These are phyloP conservation scores for Halophytophthora polymorphica DNA, from an alignment of 352 stramenopile species.

Conservation along the genomic window DNA sequence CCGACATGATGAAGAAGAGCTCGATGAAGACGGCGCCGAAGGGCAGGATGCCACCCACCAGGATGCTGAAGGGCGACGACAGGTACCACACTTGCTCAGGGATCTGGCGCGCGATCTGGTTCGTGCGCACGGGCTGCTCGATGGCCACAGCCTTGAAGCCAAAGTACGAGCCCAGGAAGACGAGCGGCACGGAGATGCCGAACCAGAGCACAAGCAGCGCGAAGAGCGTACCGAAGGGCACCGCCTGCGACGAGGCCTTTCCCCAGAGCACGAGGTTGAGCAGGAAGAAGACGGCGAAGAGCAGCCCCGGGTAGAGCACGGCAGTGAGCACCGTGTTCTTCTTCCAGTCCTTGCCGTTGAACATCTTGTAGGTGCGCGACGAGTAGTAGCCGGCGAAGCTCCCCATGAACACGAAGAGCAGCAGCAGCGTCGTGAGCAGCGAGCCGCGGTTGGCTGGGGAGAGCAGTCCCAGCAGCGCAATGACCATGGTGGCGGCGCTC, in stretches of 20 bases:
- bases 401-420: constrained; percentile 98
- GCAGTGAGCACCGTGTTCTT: constrained; percentile 95
- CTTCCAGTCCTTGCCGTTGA: constrained; percentile 97
- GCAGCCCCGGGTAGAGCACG: constrained; percentile 90
- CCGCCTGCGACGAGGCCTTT: constrained; percentile 82
- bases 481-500: constrained; percentile 94
- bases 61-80: constrained; percentile 90
- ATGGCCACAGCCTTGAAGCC: constrained; percentile 88
- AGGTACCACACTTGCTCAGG: constrained; percentile 96
- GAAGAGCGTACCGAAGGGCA: constrained; percentile 97
- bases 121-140: constrained; percentile 88
- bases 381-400: constrained; percentile 96
- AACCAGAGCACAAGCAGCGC: constrained; percentile 97
- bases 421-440: constrained; percentile 94
- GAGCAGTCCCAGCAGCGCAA: constrained; percentile 93
- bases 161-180: constrained; percentile 98
- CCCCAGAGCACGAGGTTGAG: constrained; percentile 95
- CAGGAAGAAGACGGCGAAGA: constrained; percentile 95
- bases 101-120: constrained; percentile 90
- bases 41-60: constrained; percentile 97
- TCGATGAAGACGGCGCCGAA: constrained; percentile 99
- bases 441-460: constrained; percentile 96
- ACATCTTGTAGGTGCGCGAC: constrained; percentile 98
- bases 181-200: constrained; percentile 96
- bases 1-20: constrained; percentile 99